phyloP scores from a whole-genome alignment of 164 flowering plant species.

The Taxillus chinensis region DNA sequence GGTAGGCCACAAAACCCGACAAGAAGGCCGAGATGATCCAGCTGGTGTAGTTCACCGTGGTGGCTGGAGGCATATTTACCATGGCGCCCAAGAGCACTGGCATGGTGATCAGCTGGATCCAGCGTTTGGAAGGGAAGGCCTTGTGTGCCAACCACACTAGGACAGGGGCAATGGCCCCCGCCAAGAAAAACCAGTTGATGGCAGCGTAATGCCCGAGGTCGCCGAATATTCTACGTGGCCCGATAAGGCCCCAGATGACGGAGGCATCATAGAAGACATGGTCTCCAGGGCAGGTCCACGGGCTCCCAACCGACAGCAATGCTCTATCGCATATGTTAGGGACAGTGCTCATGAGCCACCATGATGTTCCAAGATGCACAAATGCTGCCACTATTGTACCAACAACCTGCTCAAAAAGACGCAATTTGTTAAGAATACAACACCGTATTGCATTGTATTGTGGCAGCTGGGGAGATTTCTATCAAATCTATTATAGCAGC shows the following conservation, averaged over 20 bases:
- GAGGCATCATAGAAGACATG: conserved; percentile 33
- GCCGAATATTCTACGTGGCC: conserved; percentile 28
- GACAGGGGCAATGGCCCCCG: conserved; percentile 21
- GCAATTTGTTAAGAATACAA: no score
- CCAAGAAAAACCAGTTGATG: conserved; percentile 35
- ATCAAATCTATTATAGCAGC: no score
- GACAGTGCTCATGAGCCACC: conserved; percentile 26
- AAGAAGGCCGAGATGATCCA: conserved; percentile 27
- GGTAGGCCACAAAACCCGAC: conserved; percentile 20
- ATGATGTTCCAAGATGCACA: conserved; percentile 24
- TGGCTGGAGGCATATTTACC: conserved; percentile 24
- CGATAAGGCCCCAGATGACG: conserved; percentile 30
- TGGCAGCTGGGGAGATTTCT: no score
- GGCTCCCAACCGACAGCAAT: conserved; percentile 19
- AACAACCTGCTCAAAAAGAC: conserved; percentile 16
- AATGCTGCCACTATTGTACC: conserved; percentile 28
- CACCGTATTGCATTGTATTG: no score
- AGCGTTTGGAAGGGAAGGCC: conserved; percentile 20
- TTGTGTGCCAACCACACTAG: conserved; percentile 24
- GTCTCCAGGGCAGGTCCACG: conserved; percentile 34
- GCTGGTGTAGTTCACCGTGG: conserved; percentile 23
- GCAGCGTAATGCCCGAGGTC: conserved; percentile 16
- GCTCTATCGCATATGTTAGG: conserved; percentile 20
- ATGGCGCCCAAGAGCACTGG: conserved; percentile 30
- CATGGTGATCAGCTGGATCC: conserved; percentile 29